Base-by-base conservation (phyloP, 352 stramenopile species). In the Pythium chondricola region DNA sequence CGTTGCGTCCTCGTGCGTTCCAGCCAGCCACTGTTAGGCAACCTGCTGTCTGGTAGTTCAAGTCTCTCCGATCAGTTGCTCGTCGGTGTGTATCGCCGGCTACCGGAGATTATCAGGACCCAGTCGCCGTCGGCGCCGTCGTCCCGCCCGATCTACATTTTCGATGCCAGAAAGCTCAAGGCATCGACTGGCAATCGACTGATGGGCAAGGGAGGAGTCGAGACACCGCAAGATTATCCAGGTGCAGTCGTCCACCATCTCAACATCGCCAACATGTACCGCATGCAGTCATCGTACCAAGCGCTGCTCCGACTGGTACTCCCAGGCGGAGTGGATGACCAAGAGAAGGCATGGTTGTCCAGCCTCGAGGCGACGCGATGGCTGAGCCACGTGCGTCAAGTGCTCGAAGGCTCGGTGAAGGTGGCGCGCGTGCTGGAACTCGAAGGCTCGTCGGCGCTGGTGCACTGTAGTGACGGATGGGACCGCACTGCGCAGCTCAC, bases 201-300 rank as follows among this genome's bases (percentile, higher is more conserved):
- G 10, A 91, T 95, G 67, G 90, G 90, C 6, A 96, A 96, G 62
- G 90, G 90, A 33, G 87, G 78, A 20, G 90, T 97, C 3, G 90
- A 96, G 50, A 85, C 80, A 0, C 64, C 79, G 7, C 80, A 89
- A 50, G 78, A 94, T 49, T 93, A 93, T 32, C 65, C 67, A 9
- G 83, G 81, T 5, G 82, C 83, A 1, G 71, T 85, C 24, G 55
- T 97, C 14, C 66, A 84, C 21, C 91, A 95, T 45, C 63, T 96
- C 35, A 80, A 95, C 43, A 96, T 97, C 44, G 72, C 81, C 14
- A 97, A 97, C 65, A 97, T 97, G 74, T 95, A 97, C 54, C 86
- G 79, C 2, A 93, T 97, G 76, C 80, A 91, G 55, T 87, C 78
- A 40, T 83, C 81, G 17, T 83, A 81, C 37, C 64, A 75, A 51